These are phyloP conservation scores for Psilocybe subaeruginosa DNA, from an alignment of 768 basidiomycete species.

Conservation along the genomic window DNA sequence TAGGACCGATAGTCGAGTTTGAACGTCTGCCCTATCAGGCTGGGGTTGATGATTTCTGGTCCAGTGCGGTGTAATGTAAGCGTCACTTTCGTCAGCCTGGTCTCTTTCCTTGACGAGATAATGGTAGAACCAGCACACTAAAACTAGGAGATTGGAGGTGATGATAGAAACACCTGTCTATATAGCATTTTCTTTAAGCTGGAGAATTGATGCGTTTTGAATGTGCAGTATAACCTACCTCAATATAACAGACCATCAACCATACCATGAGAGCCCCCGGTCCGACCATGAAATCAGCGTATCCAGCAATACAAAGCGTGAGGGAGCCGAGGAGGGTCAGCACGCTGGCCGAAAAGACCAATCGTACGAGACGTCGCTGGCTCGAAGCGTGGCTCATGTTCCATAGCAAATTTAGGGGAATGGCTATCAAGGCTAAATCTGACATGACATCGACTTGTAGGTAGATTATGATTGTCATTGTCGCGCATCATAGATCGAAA, in stretches of 20 bases:
- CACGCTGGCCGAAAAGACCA: conserved; percentile 13
- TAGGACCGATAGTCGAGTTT: neutral
- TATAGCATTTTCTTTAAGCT: neutral
- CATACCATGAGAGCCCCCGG: conserved; percentile 4
- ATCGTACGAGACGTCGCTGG: conserved; percentile 5
- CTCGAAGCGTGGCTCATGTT: neutral
- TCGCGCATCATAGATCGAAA: neutral
- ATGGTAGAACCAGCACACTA: conserved; percentile 5
- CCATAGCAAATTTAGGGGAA: conserved; percentile 11
- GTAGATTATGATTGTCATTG: neutral
- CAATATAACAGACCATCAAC: conserved; percentile 11
- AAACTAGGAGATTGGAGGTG: conserved; percentile 8
- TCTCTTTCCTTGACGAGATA: neutral
- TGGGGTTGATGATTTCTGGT: neutral
- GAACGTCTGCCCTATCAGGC: neutral
- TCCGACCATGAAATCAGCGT: conserved; percentile 1
- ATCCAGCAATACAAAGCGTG: conserved; percentile 1
- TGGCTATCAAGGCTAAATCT: neutral
- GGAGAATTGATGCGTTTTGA: no score
- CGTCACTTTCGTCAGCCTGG: neutral
- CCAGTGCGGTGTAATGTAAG: neutral
- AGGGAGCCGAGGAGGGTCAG: conserved; percentile 1
- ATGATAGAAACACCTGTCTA: conserved; percentile 10
- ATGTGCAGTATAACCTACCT: neutral
- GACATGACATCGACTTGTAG: conserved; percentile 6